Conservation (phyloP, 805 yeast genomes). For the Saturnispora serradocipensis region DNA sequence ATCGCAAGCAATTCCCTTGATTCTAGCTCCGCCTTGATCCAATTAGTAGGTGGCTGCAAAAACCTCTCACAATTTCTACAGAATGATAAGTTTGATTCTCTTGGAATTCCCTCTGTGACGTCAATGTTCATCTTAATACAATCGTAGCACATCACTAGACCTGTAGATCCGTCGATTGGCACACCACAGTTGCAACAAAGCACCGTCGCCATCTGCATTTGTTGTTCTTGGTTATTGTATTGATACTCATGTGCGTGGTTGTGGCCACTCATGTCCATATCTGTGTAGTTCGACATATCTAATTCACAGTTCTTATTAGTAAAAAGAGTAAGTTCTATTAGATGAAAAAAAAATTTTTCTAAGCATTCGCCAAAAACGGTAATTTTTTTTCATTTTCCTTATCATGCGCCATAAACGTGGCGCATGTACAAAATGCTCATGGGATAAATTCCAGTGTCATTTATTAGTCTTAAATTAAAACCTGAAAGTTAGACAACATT, state of each 20-base stretch:
- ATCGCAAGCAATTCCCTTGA: slow-evolving; percentile 87
- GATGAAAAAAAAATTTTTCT: slow-evolving; percentile 3
- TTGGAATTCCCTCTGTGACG: slow-evolving; percentile 87
- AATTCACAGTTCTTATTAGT: slow-evolving; percentile 26
- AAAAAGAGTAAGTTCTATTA: not conserved
- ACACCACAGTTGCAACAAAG: slow-evolving; percentile 98
- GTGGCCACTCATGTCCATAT: slow-evolving; percentile 26
- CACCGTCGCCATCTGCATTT: slow-evolving; percentile 54
- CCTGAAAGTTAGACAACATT: not conserved
- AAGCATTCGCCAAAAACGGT: not conserved
- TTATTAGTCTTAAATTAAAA: not conserved
- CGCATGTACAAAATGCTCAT: not conserved
- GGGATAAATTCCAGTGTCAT: not conserved
- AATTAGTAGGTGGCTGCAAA: slow-evolving; percentile 87
- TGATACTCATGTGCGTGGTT: slow-evolving; percentile 16
- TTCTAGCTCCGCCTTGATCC: slow-evolving; percentile 88
- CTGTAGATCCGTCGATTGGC: slow-evolving; percentile 92
- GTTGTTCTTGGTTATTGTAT: slow-evolving; percentile 17
- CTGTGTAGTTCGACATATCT: slow-evolving; percentile 40
- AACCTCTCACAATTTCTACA: slow-evolving; percentile 97
- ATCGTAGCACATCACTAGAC: slow-evolving; percentile 93
- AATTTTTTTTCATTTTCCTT: not conserved
- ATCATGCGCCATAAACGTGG: not conserved
- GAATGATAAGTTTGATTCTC: slow-evolving; percentile 88
- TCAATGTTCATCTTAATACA: slow-evolving; percentile 92